Base-by-base conservation (phyloP, 2,329 filamentous ascomycete species). In the Aspergillus amoenus region DNA sequence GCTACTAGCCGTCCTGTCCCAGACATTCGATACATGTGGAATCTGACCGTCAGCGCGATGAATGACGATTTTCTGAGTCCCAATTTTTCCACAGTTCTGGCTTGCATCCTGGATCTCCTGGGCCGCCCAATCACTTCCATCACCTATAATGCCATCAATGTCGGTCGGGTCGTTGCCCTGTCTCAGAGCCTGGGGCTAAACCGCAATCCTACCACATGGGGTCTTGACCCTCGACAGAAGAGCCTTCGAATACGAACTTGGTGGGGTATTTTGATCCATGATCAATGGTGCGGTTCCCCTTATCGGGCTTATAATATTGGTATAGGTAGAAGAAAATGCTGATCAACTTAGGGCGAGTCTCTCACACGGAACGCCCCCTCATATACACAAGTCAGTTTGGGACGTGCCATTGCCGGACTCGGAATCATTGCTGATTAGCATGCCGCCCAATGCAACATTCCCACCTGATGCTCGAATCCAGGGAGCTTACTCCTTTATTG, bases 11-110 rank as follows among this genome's bases (percentile, higher is more conserved):
- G 52, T 18, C 45, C 52, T 7, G 44, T 40, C 1, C 52, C 52
- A 18, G 52, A 55, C 17, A 55, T 55, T 27, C 39, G 37, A 27
- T 55, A 55, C 24, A 55, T 55, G 52, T 55, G 52, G 52, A 55
- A 55, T 39, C 39, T 55, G 17, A 48, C 52, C 15, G 52, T 55
- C 15, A 55, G 52, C 18, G 52, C 52, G 17, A 55, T 55, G 52
- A 55, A 55, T 27, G 52, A 55, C 22, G 52, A 55, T n/a, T 55
- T 55, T 44, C 18, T 55, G n/a, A 48, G 44, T n/a, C 52, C 52
- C 3, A 55, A 55, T 11, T 49, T 55, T 18, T 55, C 52, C 17
- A 55, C 52, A 2, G 17, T 55, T 3, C 37, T 55, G 17, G 52
- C 52, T 18, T 55, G 52, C 27, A 55, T 55, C 12, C 13, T 55